Percentiles rank a stretch among this genome's conserved stretches.
Conservation (phyloP, 176 grass and related monocot species). For the Areca catechu region DNA sequence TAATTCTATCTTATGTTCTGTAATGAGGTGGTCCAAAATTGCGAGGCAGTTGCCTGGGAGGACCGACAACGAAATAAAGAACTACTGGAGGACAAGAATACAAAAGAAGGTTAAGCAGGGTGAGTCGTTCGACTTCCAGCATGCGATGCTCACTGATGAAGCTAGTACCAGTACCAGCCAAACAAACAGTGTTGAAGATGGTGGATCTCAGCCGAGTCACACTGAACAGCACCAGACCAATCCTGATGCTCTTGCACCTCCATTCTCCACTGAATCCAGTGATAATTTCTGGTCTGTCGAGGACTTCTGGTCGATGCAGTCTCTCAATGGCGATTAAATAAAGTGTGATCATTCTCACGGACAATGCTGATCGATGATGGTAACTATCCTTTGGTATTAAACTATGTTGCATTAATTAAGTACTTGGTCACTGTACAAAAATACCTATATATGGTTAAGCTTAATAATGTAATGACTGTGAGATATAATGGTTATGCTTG, state of each 20-base stretch:
- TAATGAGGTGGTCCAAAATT: constrained; percentile 52
- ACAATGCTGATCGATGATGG: no score
- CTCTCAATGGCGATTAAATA: background rate
- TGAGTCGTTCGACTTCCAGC: constrained; percentile 3
- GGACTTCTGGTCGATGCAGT: constrained; percentile 14
- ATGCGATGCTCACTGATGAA: constrained; percentile 3
- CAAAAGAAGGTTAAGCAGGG: constrained; percentile 29
- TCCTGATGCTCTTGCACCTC: background rate
- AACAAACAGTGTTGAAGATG: constrained; percentile 7
- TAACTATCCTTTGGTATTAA: no score
- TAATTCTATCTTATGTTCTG: background rate
- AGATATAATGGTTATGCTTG: no score
- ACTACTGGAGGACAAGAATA: constrained; percentile 58
- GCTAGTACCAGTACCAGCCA: constrained; percentile 18
- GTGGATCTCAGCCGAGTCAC: background rate
- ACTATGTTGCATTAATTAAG: no score
- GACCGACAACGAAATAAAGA: constrained; percentile 62
- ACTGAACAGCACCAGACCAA: constrained; percentile 1
- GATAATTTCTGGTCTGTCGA: constrained; percentile 8
- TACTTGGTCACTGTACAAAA: no score
- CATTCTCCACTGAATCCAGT: background rate
- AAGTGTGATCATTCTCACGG: background rate
- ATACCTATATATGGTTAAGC: no score
- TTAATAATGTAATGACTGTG: no score
- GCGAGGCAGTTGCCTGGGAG: constrained; percentile 47